Evolutionary conservation across 2,329 filamentous ascomycete species (phyloP), one percentile per base, ranked within the genome.

Genomic region (Zymoseptoria brevis): DNA sequence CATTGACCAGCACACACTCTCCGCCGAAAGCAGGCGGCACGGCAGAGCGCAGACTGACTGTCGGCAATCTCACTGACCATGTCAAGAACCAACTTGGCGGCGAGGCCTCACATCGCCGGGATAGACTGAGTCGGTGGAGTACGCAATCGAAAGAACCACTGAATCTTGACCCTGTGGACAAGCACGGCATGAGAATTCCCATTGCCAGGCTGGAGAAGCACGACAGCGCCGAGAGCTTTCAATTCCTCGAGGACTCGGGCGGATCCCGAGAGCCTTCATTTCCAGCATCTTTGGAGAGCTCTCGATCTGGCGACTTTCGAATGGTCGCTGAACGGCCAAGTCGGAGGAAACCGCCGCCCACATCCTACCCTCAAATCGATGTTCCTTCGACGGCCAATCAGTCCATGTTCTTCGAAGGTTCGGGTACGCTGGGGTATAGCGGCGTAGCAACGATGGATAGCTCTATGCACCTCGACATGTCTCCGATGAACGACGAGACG

Each of bases 241-340:
- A 79, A 21, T 85, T 86, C 80, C 84, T 86, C 62, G 84, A 82
- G 48, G 80, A 81, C n/a, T 83, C 83, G 8, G 81, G 81, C 1
- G 81, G 81, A 60, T 86, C 83, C 5, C 76, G 81, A 56, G 77
- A 76, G 5, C 77, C 77, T 57, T 85, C 81, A 3, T 73, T 81
- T 35, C 79, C 78, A 19, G 78, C 76, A 26, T 83, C 82, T 0
- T 79, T 80, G 49, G 75, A 68, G 13, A 70, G 66, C 59, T 62
- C 61, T 22, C 50, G 56, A 21, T 69, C 69, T n/a, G 60, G 54
- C 8, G 55, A 58, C 13, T n/a, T 60, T 48, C 60, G 57, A 16
- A 66, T 67, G 57, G 66, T 63, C 24, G 59, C 66, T 29, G 64
- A 67, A 54, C 60, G 60, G 29, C 62, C 62, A 45, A 63, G 59